Base-by-base conservation (phyloP, 805 yeast genomes). In the Kurtzmaniella fragi region DNA sequence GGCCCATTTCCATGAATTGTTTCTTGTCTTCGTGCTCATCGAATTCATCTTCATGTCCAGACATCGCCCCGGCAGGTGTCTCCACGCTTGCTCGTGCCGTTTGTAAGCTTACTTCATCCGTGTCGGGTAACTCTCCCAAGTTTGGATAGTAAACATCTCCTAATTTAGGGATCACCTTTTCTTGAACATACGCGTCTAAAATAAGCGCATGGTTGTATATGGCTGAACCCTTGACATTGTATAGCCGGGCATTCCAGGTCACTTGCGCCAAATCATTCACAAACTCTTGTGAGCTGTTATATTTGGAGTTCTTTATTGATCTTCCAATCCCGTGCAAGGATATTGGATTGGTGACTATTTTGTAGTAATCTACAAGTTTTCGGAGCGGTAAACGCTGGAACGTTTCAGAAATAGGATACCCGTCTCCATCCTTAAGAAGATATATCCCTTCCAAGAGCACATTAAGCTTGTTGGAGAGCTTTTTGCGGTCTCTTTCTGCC, bases 201-300 rank as follows among this genome's bases (percentile, higher is more conserved):
- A 78, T 65, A 14, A 70, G 66, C 3, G 89, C 96, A 49, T 83
- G 84, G 17, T 70, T 69, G 60, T 83, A 84, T 38, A 84, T 82
- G 13, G 67, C 66, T 1, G 89, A 78, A 11, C 73, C 80, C 45
- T 79, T 80, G 42, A 79, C 80, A 60, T 91, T 91, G 61, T 82
- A 91, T 34, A 82, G 76, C 43, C 86, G 77, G 2, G 97, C 96
- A 55, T 91, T 91, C 89, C 95, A 87, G 1, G 87, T 76, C 38
- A 91, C 84, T 58, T 86, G 95, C 0, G 83, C 87, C 42, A 90
- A 56, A 58, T 90, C 96, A 41, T 68, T 73, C 28, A 90, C 64
- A 57, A 87, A 89, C 33, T 78, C 81, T 49, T 80, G 84, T 1
- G 86, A 77, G 34, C 68, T 68, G 4, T 64, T 57, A 62, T 89